phyloP scores from a whole-genome alignment of 2,329 filamentous ascomycete genomes.

The Claviceps paspali region DNA sequence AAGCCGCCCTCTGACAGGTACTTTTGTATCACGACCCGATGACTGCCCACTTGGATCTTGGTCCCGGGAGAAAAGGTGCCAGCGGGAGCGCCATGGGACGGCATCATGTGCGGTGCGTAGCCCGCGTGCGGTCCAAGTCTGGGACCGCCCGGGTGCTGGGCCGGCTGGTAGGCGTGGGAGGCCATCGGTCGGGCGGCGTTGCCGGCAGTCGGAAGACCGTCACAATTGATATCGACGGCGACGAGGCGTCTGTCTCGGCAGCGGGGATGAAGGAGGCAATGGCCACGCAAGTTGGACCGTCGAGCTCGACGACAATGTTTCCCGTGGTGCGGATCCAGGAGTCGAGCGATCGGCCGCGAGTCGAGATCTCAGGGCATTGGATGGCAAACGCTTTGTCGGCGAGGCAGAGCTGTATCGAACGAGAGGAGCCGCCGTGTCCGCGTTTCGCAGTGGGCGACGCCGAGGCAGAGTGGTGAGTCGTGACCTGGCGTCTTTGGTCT shows the following conservation, averaged over 20 bases:
- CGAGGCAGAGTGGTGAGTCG: neutral
- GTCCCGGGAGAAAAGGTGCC: slow-evolving; percentile 89
- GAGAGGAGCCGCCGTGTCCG: neutral
- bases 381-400: neutral
- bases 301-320: neutral
- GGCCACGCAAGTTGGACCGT: no score
- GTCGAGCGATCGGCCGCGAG: neutral
- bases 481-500: no score
- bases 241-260: no score
- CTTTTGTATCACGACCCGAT: slow-evolving; percentile 87
- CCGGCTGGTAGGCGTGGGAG: slow-evolving; percentile 21
- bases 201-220: no score
- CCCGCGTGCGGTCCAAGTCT: slow-evolving; percentile 24
- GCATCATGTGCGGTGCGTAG: slow-evolving; percentile 23
- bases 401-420: neutral
- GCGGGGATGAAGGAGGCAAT: no score
- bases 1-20: slow-evolving; percentile 98
- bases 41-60: slow-evolving; percentile 88
- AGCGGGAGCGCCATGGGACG: slow-evolving; percentile 31
- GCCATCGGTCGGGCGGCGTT: slow-evolving; percentile 15
- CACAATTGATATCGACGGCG: no score
- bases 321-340: neutral
- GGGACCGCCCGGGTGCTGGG: slow-evolving; percentile 12
- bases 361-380: neutral
- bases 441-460: neutral